Evolutionary conservation across 495 filamentous ascomycete species (phyloP), one percentile per base, ranked within the genome.

Genomic region (Ramalina peruviana): DNA sequence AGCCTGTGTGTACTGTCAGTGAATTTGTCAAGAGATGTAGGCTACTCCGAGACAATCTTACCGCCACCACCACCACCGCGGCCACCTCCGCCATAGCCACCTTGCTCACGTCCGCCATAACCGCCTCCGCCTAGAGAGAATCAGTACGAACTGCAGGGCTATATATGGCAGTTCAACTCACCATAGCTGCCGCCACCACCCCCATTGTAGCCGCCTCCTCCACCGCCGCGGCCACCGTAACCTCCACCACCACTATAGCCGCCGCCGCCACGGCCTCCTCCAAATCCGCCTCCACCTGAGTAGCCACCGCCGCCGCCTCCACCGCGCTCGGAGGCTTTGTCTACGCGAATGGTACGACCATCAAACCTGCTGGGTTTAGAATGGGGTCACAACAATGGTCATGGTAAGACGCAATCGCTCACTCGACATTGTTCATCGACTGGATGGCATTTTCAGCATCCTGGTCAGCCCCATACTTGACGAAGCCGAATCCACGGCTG

Each of bases 401-500:
- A 20, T n/a, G 4, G 3, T 10, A 17, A 44, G n/a, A 7, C 27
- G 25, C 11, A 40, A 36, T 53, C 43, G 62, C 82, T 65, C 73
- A 96, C 92, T 97, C 92, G 50, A 84, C 72, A 66, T 93, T 89
- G 72, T 97, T 94, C 92, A 97, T 95, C 30, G 65, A 69, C 4
- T 65, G 58, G 62, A 93, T 92, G 27, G 92, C 92, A 40, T 71
- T 68, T 50, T 92, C 79, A 33, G 93, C 92, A 56, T 94, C 86
- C n/a, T 75, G 63, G 17, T 94, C 87, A 49, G 74, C 78, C 38
- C 74, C 64, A 67, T 88, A 99, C 54, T 87, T 82, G 42, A 99
- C 88, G 64, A 99, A 99, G 21, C 92, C 92, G 63, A 97, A 99
- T 36, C 92, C 92, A 64, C 92, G 87, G 71, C 88, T 94, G 63